Percentiles rank a stretch among this genome's conserved stretches.
These are phyloP conservation scores for Aspergillus chevalieri DNA, from an alignment of 2,329 filamentous ascomycete genomes.

Conservation along the genomic window DNA sequence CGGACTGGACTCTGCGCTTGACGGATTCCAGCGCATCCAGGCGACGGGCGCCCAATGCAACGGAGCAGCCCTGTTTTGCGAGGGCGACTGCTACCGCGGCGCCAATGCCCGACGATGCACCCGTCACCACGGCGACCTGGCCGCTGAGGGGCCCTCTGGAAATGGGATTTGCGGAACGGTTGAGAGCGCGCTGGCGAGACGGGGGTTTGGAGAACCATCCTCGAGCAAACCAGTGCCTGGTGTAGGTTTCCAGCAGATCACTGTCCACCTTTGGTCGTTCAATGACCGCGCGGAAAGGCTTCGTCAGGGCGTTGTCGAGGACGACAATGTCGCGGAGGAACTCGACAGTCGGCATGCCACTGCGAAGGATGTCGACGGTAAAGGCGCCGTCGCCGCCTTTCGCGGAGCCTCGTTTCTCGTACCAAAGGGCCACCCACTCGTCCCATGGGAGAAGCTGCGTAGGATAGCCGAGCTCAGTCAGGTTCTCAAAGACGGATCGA, in stretches of 20 bases:
- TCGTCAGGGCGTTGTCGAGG: slow-evolving; percentile 64
- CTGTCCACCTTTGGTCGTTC: slow-evolving; percentile 63
- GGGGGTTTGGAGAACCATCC: slow-evolving; percentile 68
- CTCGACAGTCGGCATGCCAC: slow-evolving; percentile 71
- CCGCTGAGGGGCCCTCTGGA: slow-evolving; percentile 58
- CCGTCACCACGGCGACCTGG: slow-evolving; percentile 69
- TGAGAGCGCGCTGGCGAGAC: slow-evolving; percentile 42
- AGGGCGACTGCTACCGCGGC: slow-evolving; percentile 66
- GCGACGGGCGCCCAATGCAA: slow-evolving; percentile 67
- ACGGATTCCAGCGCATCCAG: slow-evolving; percentile 62
- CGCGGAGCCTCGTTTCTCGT: slow-evolving; percentile 58
- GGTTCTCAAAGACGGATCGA: slow-evolving; percentile 57
- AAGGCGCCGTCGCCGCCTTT: slow-evolving; percentile 66
- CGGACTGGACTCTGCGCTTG: slow-evolving; percentile 50
- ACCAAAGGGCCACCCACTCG: slow-evolving; percentile 70
- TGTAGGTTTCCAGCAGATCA: slow-evolving; percentile 68
- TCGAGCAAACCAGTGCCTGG: slow-evolving; percentile 71
- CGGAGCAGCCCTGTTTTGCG: slow-evolving; percentile 63
- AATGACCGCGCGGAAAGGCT: slow-evolving; percentile 52
- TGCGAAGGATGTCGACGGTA: slow-evolving; percentile 71
- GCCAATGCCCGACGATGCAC: slow-evolving; percentile 73
- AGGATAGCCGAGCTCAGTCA: slow-evolving; percentile 63
- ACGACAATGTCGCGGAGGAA: slow-evolving; percentile 66
- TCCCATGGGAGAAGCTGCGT: slow-evolving; percentile 63
- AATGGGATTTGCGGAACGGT: slow-evolving; percentile 40